Conservation (phyloP, 1,284 basidiomycete genomes). For the Naganishia liquefaciens region DNA sequence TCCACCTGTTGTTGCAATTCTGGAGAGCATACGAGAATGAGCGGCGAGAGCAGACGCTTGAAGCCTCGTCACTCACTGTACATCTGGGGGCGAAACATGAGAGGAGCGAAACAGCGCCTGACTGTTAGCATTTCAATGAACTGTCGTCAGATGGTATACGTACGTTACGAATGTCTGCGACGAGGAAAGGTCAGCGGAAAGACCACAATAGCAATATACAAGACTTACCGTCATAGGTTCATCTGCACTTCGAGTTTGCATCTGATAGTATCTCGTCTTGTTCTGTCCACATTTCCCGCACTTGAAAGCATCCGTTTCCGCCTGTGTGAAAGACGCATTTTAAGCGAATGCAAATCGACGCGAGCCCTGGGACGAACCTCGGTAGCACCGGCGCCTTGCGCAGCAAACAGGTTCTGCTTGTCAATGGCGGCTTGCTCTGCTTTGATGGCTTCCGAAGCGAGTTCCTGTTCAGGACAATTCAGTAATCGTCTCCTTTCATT, state of each 20-base stretch:
- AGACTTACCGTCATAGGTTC: conserved; percentile 88
- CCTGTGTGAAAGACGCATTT: conserved; percentile 53
- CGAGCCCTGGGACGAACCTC: conserved; percentile 51
- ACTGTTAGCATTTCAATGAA: neutral
- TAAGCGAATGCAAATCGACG: neutral
- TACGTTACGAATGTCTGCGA: conserved; percentile 65
- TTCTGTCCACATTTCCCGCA: conserved; percentile 89
- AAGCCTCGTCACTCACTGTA: conserved; percentile 46
- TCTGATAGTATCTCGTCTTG: conserved; percentile 89
- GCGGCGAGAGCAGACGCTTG: conserved; percentile 19
- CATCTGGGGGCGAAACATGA: conserved; percentile 9
- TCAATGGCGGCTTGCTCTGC: conserved; percentile 78
- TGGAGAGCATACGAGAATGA: conserved; percentile 22
- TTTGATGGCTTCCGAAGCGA: conserved; percentile 91
- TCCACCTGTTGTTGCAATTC: conserved; percentile 54
- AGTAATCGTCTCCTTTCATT: neutral
- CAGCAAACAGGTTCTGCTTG: conserved; percentile 86
- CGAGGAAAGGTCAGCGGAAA: conserved; percentile 16
- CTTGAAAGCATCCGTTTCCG: conserved; percentile 98
- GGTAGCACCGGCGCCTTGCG: conserved; percentile 83
- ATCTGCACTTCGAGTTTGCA: conserved; percentile 90
- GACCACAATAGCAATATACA: neutral
- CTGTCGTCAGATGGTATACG: conserved; percentile 41
- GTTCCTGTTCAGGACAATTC: conserved; percentile 63
- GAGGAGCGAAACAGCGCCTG: conserved; percentile 7